These are phyloP conservation scores for Coelastrella sp. DNA, from an alignment of 139 green algal species.

Conservation along the genomic window DNA sequence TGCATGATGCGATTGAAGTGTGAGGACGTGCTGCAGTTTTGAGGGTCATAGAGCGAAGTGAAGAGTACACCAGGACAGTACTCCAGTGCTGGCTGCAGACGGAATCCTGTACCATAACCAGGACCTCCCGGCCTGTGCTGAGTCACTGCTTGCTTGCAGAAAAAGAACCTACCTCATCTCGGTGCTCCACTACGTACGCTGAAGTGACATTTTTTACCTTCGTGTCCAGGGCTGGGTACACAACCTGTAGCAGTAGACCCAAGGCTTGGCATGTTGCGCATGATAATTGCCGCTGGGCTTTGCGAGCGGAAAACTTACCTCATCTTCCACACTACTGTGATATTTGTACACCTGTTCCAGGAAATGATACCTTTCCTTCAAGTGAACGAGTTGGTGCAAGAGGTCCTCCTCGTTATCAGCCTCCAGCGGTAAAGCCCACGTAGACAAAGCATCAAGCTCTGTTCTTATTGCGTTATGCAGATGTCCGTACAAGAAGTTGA, in stretches of 20 bases:
- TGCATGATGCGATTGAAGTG: too few relatives aligned
- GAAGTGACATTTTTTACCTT: conserved; percentile 94
- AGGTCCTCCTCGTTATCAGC: conserved; percentile 37
- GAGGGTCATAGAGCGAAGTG: too few relatives aligned
- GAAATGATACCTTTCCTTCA: conserved; percentile 82
- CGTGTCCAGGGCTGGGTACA: conserved; percentile 90
- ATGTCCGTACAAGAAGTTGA: conserved; percentile 87
- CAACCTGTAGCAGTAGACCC: conserved; percentile 68
- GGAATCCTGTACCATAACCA: too few relatives aligned
- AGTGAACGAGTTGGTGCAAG: conserved; percentile 51
- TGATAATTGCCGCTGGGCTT: not conserved
- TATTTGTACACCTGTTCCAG: conserved; percentile 92
- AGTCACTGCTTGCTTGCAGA: too few relatives aligned
- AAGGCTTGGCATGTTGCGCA: too few relatives aligned
- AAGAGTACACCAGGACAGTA: not conserved
- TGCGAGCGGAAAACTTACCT: conserved; percentile 66
- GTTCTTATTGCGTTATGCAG: conserved; percentile 86
- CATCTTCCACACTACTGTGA: conserved; percentile 92
- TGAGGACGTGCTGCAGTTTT: too few relatives aligned
- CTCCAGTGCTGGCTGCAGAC: not conserved
- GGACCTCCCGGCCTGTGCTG: too few relatives aligned
- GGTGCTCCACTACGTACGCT: conserved; percentile 91
- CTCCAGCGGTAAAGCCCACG: conserved; percentile 63
- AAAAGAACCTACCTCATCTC: conserved; percentile 89
- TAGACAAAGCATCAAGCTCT: conserved; percentile 76